Evolutionary conservation across 306 rosid species (phyloP).

Genomic region (Lupinus albus): DNA sequence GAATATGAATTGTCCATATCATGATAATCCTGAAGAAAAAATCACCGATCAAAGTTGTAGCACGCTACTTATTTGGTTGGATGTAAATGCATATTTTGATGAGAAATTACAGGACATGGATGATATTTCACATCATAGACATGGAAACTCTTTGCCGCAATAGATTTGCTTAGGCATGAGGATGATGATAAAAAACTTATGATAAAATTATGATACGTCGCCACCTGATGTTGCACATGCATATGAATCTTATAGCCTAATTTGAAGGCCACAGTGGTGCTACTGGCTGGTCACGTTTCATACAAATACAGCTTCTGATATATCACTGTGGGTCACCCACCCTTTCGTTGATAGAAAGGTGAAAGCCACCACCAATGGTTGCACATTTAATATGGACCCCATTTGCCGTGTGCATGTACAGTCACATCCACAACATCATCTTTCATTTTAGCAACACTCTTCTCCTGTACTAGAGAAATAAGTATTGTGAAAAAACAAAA

Average conservation of each 20-base stretch:
- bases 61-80: neutral
- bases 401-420: conserved; percentile 35
- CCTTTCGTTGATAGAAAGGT: neutral
- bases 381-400: conserved; percentile 33
- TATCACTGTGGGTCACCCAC: conserved; percentile 41
- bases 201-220: conserved; percentile 1
- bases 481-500: no score
- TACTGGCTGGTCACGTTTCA: conserved; percentile 19
- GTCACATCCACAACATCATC: conserved; percentile 41
- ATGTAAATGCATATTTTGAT: conserved; percentile 32
- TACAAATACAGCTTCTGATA: conserved; percentile 27
- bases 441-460: no score
- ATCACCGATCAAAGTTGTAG: neutral
- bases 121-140: conserved; percentile 37
- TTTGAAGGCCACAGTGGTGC: conserved; percentile 15
- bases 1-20: conserved; percentile 33
- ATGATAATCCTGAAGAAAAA: conserved; percentile 11
- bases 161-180: conserved; percentile 8
- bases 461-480: no score
- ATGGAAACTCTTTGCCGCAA: conserved; percentile 29
- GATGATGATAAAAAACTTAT: conserved; percentile 10
- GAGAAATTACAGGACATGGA: conserved; percentile 32
- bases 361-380: conserved; percentile 37
- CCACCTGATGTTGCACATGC: conserved; percentile 26
- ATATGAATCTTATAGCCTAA: conserved; percentile 23